Conservation (phyloP, 495 filamentous ascomycete species). For the Geopyxis carbonaria region DNA sequence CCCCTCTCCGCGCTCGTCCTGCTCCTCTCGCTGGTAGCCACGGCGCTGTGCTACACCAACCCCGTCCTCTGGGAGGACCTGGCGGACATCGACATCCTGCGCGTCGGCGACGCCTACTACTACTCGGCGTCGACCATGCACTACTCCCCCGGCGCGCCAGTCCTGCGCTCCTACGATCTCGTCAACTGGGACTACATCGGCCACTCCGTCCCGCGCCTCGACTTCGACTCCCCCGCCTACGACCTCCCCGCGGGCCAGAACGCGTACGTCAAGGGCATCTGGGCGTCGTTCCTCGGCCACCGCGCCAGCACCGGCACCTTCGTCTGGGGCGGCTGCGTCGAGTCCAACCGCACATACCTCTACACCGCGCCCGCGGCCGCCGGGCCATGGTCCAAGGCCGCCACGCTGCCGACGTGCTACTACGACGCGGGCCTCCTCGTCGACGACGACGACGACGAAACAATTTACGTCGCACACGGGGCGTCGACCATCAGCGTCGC, state of each 20-base stretch:
- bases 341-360: conserved; percentile 36
- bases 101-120: conserved; percentile 33
- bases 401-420: conserved; percentile 33
- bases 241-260: conserved; percentile 28
- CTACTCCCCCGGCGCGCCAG: conserved; percentile 42
- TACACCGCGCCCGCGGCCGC: conserved; percentile 30
- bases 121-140: conserved; percentile 41
- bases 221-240: conserved; percentile 34
- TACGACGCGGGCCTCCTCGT: conserved; percentile 43
- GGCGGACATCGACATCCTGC: conserved; percentile 30
- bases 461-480: conserved; percentile 41
- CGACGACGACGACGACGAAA: conserved; percentile 36
- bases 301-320: conserved; percentile 30
- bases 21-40: too few species aligned
- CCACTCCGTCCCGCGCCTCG: conserved; percentile 37
- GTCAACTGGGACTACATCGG: conserved; percentile 39
- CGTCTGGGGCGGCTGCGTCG: conserved; percentile 43
- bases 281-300: conserved; percentile 38
- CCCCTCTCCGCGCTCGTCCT: too few species aligned
- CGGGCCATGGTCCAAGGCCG: conserved; percentile 29
- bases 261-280: conserved; percentile 39
- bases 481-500: conserved; percentile 33
- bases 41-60: too few species aligned
- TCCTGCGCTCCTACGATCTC: conserved; percentile 40
- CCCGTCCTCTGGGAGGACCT: conserved; percentile 33